Evolutionary conservation across 257 asterid genomes (phyloP).

Genomic region (Capsicum chinense): DNA sequence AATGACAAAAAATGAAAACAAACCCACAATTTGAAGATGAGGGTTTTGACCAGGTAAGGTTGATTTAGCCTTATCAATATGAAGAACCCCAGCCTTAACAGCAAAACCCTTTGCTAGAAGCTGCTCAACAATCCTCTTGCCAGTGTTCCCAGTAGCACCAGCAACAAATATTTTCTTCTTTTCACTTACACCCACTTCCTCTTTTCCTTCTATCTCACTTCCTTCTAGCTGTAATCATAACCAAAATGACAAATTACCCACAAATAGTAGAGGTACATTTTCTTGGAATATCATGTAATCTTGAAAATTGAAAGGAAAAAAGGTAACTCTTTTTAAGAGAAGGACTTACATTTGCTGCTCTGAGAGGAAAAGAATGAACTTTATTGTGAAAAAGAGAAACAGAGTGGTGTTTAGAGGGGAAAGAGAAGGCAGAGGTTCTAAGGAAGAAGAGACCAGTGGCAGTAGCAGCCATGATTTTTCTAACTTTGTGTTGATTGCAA

Average conservation of each 20-base stretch:
- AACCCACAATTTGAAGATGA: conserved; percentile 78
- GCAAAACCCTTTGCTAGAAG: conserved; percentile 88
- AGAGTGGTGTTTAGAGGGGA: conserved; percentile 40
- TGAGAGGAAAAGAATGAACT: conserved; percentile 42
- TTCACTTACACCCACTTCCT: conserved; percentile 36
- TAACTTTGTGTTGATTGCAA: neutral
- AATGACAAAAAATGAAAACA: conserved; percentile 13
- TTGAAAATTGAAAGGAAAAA: conserved; percentile 20
- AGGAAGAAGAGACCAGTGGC: conserved; percentile 46
- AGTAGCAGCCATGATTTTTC: conserved; percentile 21
- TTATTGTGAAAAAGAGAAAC: conserved; percentile 31
- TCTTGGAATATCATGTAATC: neutral
- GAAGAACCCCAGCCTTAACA: conserved; percentile 91
- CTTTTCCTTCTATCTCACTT: conserved; percentile 59
- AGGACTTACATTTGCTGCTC: conserved; percentile 52
- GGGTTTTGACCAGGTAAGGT: conserved; percentile 64
- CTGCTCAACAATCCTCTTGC: conserved; percentile 92
- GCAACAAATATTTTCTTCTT: conserved; percentile 87
- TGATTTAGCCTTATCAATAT: conserved; percentile 76
- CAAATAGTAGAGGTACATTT: neutral
- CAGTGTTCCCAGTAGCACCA: conserved; percentile 94
- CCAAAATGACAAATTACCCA: neutral
- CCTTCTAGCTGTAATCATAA: conserved; percentile 61
- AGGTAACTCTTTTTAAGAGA: neutral
- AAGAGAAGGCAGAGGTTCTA: conserved; percentile 40